Evolutionary conservation across 495 filamentous ascomycete genomes (phyloP).

Genomic region (Penicillium goetzii): DNA sequence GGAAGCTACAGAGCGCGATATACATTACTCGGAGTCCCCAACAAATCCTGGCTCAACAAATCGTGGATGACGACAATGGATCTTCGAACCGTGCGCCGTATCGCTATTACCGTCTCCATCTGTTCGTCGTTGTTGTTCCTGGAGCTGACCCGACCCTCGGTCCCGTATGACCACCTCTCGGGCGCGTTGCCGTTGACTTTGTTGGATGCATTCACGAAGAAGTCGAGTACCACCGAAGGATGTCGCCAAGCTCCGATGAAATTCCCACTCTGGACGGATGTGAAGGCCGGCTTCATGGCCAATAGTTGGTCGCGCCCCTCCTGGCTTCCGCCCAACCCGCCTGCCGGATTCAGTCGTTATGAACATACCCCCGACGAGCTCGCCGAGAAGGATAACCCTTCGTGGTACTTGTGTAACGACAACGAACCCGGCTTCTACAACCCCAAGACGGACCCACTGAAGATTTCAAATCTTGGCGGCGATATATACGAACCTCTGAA

Average conservation of each 20-base stretch:
- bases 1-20: slow-evolving; percentile 26
- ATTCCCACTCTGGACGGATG: slow-evolving; percentile 30
- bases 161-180: slow-evolving; percentile 41
- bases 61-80: slow-evolving; percentile 27
- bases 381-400: slow-evolving; percentile 27
- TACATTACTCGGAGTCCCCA: slow-evolving; percentile 26
- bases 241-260: slow-evolving; percentile 29
- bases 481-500: slow-evolving; percentile 37
- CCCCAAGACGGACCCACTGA: slow-evolving; percentile 44
- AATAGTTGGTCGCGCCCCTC: slow-evolving; percentile 29
- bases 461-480: slow-evolving; percentile 47
- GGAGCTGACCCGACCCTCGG: slow-evolving; percentile 30
- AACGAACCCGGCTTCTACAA: slow-evolving; percentile 38
- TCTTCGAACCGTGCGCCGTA: slow-evolving; percentile 25
- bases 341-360: slow-evolving; percentile 37
- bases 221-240: slow-evolving; percentile 22
- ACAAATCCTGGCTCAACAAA: slow-evolving; percentile 28
- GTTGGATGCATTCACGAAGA: slow-evolving; percentile 34
- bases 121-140: slow-evolving; percentile 31
- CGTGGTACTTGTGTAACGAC: slow-evolving; percentile 24
- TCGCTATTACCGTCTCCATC: slow-evolving; percentile 22
- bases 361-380: slow-evolving; percentile 21
- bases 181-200: slow-evolving; percentile 37
- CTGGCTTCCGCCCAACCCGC: slow-evolving; percentile 36
- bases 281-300: slow-evolving; percentile 13